Evolutionary conservation across 768 basidiomycete genomes (phyloP), one percentile per base, ranked within the genome.

Genomic region (Leccinum pellstonianum): DNA sequence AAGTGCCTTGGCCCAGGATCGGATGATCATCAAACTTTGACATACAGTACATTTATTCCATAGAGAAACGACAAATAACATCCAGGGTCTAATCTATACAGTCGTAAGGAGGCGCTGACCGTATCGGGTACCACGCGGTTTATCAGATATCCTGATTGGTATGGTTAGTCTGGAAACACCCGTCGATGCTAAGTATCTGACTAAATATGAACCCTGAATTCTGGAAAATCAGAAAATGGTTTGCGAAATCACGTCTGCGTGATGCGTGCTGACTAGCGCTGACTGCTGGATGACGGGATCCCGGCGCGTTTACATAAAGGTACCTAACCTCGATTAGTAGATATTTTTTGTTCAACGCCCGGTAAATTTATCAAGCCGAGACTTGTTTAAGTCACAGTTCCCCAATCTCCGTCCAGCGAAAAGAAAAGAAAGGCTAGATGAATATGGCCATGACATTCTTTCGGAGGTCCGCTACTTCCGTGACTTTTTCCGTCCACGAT

Each of bases 401-500:
- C 41, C n/a, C 17, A 9, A 46, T 41, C 8, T 41, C 41, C 17
- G 38, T 41, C 38, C 37, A 38, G 37, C 17, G 17, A 41, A 41
- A 9, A 19, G n/a, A 5, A 19, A 41, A 41, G 3, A 43, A 43
- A 3, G 38, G 38, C 17, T n/a, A n/a, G 43, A 46, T 19, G 43
- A 46, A 46, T n/a, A n/a, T 41, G 41, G 17, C 9, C 17, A 0
- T 46, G 43, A 11, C 19, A 46, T 46, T 17, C 43, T 43, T 10
- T 19, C 10, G 43, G n/a, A 46, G 43, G 25, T 8, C 29, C 10
- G 38, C 62, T 48, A 64, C 52, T 59, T 66, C 29, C 70, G 66
- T 55, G 62, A 54, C 55, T 23, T 72, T 60, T 72, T 72, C 19
- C 51, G 27, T 23, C 33, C 57, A n/a, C 54, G 55, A 52, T 54